phyloP scores from a whole-genome alignment of 805 yeast species.

The Wickerhamomyces xylosicus region DNA sequence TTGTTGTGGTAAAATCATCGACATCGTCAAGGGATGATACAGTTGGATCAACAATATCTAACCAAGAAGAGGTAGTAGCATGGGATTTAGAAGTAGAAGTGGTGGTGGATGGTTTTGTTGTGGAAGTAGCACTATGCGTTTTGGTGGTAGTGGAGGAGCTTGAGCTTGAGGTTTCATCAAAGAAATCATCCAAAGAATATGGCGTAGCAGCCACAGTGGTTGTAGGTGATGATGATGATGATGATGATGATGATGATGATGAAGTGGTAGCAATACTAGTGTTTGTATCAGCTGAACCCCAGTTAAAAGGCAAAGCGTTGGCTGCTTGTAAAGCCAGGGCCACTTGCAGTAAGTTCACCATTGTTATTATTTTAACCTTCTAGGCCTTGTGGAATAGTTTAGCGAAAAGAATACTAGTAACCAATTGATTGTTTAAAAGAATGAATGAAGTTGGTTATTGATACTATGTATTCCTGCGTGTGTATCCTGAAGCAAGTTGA shows the following conservation, averaged over 20 bases:
- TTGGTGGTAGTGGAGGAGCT: neutral
- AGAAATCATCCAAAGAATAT: neutral
- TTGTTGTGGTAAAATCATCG: too few species aligned
- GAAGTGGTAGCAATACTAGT: neutral
- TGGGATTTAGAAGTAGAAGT: constrained; percentile 2
- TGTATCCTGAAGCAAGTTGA: too few species aligned
- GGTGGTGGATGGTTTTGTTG: constrained; percentile 1
- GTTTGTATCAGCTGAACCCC: neutral
- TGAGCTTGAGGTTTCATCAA: neutral
- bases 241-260: neutral
- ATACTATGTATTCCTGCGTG: too few species aligned
- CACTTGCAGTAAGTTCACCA: neutral
- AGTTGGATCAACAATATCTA: constrained; percentile 1
- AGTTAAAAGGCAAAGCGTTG: neutral
- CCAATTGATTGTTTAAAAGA: too few species aligned
- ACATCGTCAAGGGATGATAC: too few species aligned
- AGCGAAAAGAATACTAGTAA: too few species aligned
- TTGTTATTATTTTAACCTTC: too few species aligned
- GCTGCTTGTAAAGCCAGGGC: neutral
- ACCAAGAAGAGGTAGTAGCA: constrained; percentile 1
- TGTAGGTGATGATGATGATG: constrained; percentile 1
- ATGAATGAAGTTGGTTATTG: too few species aligned
- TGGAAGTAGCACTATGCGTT: too few species aligned
- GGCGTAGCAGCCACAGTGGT: neutral
- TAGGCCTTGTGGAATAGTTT: too few species aligned